Base-by-base conservation (phyloP, 768 basidiomycete species). In the Kwoniella europaea region DNA sequence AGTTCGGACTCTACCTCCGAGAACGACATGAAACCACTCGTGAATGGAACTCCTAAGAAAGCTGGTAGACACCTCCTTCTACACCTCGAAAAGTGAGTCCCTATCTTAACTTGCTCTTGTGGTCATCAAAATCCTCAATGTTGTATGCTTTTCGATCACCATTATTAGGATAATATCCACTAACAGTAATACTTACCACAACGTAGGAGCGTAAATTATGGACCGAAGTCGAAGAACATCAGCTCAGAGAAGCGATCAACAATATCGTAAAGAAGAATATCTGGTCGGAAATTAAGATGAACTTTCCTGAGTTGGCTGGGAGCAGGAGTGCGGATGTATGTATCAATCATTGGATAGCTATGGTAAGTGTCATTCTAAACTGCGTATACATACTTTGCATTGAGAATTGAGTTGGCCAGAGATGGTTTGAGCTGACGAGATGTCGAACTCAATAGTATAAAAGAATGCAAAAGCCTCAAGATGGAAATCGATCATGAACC, bases 271-370 rank as follows among this genome's bases (percentile, higher is more conserved):
- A 67, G 35, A 22, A 56, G n/a, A 43, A 67, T 67, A 42, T 67
- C 15, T 72, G 66, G 71, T 18, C 10, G 9, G 71, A 67, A 35
- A 24, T 72, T 42, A 72, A 72, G 43, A 62, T 15, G 3, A 60
- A 63, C 54, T 61, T 43, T 55, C 43, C 41, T 16, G 71, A 64
- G 15, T 53, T 72, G 20, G 35, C 42, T 10, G n/a, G 20, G 24
- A 62, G 29, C 15, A 62, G 71, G 62, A 53, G 71, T 20, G 63
- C 61, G 9, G 62, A 72, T 63, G 65, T 27, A 29, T 35, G 61
- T 10, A 68, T 42, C 22, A 54, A 54, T n/a, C 66, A 67, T 63
- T 62, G 66, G 61, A 42, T 35, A 10, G 66, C 61, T 27, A 20
- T 72, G 53, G 60, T 72, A 22, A 71, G 69, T 71, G 43, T 24